Conservation (phyloP, 2,329 filamentous ascomycete genomes). For the Ophiostoma novo-ulmi region DNA sequence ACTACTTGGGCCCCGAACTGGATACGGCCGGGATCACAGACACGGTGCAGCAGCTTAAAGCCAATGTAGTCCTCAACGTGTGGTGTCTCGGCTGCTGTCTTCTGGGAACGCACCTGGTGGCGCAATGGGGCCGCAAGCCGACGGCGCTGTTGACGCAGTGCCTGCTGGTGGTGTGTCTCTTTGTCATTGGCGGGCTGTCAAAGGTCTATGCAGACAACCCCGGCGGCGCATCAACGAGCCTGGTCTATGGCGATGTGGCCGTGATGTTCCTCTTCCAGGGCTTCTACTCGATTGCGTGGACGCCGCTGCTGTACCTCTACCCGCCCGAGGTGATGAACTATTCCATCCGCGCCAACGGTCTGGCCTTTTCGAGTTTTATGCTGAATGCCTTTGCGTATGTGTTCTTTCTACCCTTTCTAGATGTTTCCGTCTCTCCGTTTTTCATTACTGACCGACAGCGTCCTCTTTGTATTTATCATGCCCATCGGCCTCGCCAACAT, state of each 20-base stretch:
- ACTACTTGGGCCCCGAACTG: conserved; percentile 41
- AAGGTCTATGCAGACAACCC: conserved; percentile 38
- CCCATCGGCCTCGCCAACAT: conserved; percentile 41
- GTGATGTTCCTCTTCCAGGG: conserved; percentile 46
- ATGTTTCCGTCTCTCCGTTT: conserved; percentile 16
- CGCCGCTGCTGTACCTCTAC: conserved; percentile 52
- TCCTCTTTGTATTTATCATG: conserved; percentile 33
- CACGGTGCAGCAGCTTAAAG: conserved; percentile 40
- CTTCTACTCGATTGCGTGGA: conserved; percentile 47
- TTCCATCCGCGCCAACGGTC: conserved; percentile 44
- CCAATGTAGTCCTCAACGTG: conserved; percentile 48
- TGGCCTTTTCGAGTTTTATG: conserved; percentile 36
- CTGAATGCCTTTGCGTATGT: conserved; percentile 11
- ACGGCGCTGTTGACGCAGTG: conserved; percentile 39
- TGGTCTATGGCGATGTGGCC: conserved; percentile 48
- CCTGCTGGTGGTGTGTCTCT: conserved; percentile 39
- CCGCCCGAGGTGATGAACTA: conserved; percentile 47
- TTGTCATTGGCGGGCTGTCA: conserved; percentile 47
- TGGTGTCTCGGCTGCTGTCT: conserved; percentile 47
- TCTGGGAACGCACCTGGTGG: conserved; percentile 40
- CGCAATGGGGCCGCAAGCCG: conserved; percentile 39
- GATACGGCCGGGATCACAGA: conserved; percentile 44
- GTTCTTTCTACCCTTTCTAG: not conserved
- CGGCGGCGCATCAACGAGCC: conserved; percentile 44
- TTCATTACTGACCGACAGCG: conserved; percentile 6